A percentile compares a stretch with the other conserved stretches of the same genome.
phyloP scores from a whole-genome alignment of 75 land plant genomes.

The Chamaecyparis obtusa region DNA sequence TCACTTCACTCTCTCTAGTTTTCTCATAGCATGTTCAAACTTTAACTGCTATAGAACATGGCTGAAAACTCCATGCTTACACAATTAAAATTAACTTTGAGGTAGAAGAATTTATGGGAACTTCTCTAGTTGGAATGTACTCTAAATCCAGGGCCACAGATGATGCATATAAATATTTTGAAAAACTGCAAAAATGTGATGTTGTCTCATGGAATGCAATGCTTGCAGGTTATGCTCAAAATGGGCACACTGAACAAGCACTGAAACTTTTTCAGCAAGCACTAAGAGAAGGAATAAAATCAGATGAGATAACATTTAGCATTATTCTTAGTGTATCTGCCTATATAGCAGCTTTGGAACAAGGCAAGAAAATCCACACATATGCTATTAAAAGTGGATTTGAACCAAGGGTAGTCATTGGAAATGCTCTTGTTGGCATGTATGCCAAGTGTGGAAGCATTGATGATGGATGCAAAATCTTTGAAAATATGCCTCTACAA shows the following conservation, averaged over 20 bases:
- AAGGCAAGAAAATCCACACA: slow-evolving; percentile 36
- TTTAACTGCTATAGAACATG: neutral
- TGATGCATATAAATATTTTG: slow-evolving; percentile 35
- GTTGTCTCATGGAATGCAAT: slow-evolving; percentile 55
- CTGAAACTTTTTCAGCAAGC: slow-evolving; percentile 33
- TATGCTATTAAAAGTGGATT: slow-evolving; percentile 23
- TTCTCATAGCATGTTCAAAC: slow-evolving; percentile 25
- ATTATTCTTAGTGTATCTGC: slow-evolving; percentile 37
- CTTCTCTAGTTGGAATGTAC: slow-evolving; percentile 45
- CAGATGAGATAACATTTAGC: slow-evolving; percentile 37
- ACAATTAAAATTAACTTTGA: slow-evolving; percentile 26
- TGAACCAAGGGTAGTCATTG: slow-evolving; percentile 19
- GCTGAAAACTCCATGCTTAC: slow-evolving; percentile 31
- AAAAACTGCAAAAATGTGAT: slow-evolving; percentile 20
- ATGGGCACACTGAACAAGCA: slow-evolving; percentile 28
- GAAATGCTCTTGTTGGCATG: slow-evolving; percentile 49
- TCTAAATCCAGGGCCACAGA: slow-evolving; percentile 29
- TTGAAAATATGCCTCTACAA: slow-evolving; percentile 21
- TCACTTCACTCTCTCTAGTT: slow-evolving; percentile 21
- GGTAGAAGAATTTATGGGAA: slow-evolving; percentile 38
- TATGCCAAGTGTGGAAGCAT: slow-evolving; percentile 52
- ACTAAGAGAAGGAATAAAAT: slow-evolving; percentile 32
- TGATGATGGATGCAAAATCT: slow-evolving; percentile 32
- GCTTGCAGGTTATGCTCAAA: slow-evolving; percentile 40
- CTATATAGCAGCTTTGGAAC: slow-evolving; percentile 26